phyloP scores from a whole-genome alignment of 1,284 basidiomycete genomes.

The Sphagnurus paluster region DNA sequence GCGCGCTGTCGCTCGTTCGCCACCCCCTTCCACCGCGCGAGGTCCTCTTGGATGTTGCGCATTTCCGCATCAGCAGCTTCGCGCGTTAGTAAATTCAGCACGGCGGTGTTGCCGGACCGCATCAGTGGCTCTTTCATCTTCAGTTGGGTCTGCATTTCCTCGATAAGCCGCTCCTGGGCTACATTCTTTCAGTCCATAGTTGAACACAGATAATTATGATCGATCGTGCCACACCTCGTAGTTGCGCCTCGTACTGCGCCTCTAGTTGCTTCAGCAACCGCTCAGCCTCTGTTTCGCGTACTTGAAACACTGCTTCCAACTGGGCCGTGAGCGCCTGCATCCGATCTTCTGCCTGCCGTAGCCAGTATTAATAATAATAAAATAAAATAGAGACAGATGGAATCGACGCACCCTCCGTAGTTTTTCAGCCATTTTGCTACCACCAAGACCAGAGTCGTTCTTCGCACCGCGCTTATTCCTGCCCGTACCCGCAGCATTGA shows the following conservation, averaged over 20 bases:
- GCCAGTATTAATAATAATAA: constrained; percentile 2
- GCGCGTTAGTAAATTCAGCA: constrained; percentile 67
- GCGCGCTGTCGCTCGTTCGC: constrained; percentile 43
- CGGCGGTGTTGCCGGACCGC: constrained; percentile 45
- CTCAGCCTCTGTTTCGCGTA: constrained; percentile 66
- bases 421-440: constrained; percentile 25
- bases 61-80: constrained; percentile 73
- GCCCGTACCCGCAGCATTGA: constrained; percentile 16
- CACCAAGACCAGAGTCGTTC: constrained; percentile 12
- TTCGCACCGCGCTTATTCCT: constrained; percentile 10
- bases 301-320: constrained; percentile 54
- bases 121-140: constrained; percentile 54
- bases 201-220: constrained; percentile 7
- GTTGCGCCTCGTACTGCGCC: constrained; percentile 47
- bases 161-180: constrained; percentile 61
- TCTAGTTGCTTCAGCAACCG: constrained; percentile 45
- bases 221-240: constrained; percentile 48
- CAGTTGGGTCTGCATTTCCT: constrained; percentile 56
- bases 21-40: constrained; percentile 42
- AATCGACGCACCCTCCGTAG: constrained; percentile 28
- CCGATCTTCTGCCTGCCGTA: constrained; percentile 43
- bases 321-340: constrained; percentile 50
- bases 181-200: constrained; percentile 1
- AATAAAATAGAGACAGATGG: not conserved
- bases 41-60: constrained; percentile 48